Base-by-base conservation (phyloP, 768 basidiomycete genomes). In the Mycena crocata region DNA sequence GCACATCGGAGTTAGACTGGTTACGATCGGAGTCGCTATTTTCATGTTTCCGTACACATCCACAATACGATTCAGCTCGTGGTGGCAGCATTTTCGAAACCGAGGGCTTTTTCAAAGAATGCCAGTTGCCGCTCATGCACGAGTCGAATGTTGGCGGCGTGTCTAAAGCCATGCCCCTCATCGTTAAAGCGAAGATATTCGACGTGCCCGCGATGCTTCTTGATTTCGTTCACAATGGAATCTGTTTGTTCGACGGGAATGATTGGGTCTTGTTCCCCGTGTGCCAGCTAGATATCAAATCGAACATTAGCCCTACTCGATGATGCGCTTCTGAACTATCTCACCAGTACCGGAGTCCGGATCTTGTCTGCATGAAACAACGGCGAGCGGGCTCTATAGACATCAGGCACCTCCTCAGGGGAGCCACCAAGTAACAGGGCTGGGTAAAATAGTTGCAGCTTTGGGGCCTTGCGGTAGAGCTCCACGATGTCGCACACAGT, bases 41-140 rank as follows among this genome's bases (percentile, higher is more conserved):
- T n/a, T n/a, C n/a, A n/a, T n/a, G 45, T 28, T 8, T 28, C 26
- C 10, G 45, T n/a, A n/a, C 10, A 28, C 45, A 48, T 28, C 21
- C 85, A 95, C 72, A 9, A 37, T 37, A 37, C 35, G 35, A 9
- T 17, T 37, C 35, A 37, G 77, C 91, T 60, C 95, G 94, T 75
- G 71, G 77, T 1, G 88, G 85, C 13, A 17, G 7, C 17, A 42
- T 19, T 21, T 42, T 21, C 40, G 51, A 57, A 57, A 1, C 55
- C 55, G 9, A 62, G 55, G 32, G 55, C 61, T 2, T 21, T 40
- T 32, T 64, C 62, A 37, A 64, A 64, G 24, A 64, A 64, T 9
- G 31, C 46, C 4, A 64, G 45, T 28, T 31, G 31, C 19, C 54
- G 42, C 54, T 64, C 62, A 17, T 56, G 52, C 54, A 57, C 52